phyloP scores from a whole-genome alignment of 176 grass and related monocot species.

The maize (Zea mays) region Zm-B73-REFERENCE-NAM-5.0 NC_050097.1:194723501-194724000 shows the following conservation, averaged over 20 bases:
- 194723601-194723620: no score
- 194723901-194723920: neutral
- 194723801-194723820: constrained; percentile 11
- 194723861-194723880: constrained; percentile 32
- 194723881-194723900: constrained; percentile 22
- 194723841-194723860: constrained; percentile 27
- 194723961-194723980: neutral
- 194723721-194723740: neutral
- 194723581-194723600: no score
- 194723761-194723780: constrained; percentile 23
- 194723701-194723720: constrained; percentile 22
- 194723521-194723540: neutral
- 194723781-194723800: neutral
- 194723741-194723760: constrained; percentile 42
- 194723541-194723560: neutral
- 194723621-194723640: no score
- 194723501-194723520: neutral
- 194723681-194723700: neutral
- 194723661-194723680: neutral
- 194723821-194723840: constrained; percentile 4
- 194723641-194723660: no score
- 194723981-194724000: constrained; percentile 20
- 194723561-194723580: neutral
- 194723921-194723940: constrained; percentile 29
- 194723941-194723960: neutral